phyloP scores from a whole-genome alignment of 495 filamentous ascomycete genomes.

The Aspergillus campestris region DNA sequence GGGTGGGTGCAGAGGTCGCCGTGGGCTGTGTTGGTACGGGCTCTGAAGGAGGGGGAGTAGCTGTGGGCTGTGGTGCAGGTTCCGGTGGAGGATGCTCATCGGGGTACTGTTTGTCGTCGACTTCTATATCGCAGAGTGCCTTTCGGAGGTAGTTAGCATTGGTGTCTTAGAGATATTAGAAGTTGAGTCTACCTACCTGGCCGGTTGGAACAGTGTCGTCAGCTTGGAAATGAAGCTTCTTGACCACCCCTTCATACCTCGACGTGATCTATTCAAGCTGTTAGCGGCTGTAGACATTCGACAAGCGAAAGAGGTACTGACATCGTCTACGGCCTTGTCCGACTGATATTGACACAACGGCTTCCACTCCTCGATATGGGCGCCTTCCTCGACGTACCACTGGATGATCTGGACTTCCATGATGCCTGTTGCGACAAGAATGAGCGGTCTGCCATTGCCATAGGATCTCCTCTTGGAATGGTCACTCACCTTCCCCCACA shows the following conservation, averaged over 20 bases:
- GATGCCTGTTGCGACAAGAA: conserved; percentile 53
- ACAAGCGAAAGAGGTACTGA: conserved; percentile 17
- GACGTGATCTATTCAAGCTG: conserved; percentile 65
- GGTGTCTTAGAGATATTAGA: background rate
- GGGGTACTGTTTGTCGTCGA: conserved; percentile 49
- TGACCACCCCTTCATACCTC: conserved; percentile 88
- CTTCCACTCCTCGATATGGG: conserved; percentile 95
- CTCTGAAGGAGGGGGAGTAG: conserved; percentile 8
- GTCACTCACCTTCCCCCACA: conserved; percentile 78
- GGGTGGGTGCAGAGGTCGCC: conserved; percentile 9
- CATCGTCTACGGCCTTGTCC: conserved; percentile 96
- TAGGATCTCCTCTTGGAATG: background rate
- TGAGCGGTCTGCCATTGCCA: background rate
- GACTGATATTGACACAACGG: conserved; percentile 96
- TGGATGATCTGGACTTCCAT: conserved; percentile 98
- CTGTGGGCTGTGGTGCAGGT: conserved; percentile 19
- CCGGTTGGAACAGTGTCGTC: conserved; percentile 95
- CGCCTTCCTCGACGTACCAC: conserved; percentile 97
- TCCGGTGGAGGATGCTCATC: conserved; percentile 42
- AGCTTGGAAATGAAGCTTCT: conserved; percentile 89
- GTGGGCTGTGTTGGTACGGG: conserved; percentile 12
- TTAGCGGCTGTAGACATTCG: background rate
- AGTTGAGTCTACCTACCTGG: conserved; percentile 35
- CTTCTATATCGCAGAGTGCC: conserved; percentile 48
- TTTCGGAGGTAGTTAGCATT: conserved; percentile 12